Percentiles rank a stretch among this genome's conserved stretches.
phyloP scores from a whole-genome alignment of 768 basidiomycete species.

The Amanita jacksonii region DNA sequence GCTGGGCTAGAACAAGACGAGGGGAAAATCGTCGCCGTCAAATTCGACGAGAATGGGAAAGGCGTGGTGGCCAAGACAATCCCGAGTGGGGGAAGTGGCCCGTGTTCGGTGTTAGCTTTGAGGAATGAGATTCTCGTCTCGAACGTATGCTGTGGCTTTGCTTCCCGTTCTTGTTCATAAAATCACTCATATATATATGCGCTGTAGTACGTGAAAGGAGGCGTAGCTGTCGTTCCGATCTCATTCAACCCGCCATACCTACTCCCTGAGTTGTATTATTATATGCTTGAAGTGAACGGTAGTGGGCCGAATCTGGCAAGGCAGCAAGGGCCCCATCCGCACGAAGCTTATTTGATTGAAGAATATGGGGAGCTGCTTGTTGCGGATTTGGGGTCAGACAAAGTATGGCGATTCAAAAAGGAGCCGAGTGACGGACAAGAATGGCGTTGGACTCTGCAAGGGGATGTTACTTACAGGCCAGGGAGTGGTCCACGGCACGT shows the following conservation, averaged over 20 bases:
- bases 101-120: constrained; percentile 53
- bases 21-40: constrained; percentile 55
- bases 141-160: constrained; percentile 64
- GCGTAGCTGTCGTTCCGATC: constrained; percentile 46
- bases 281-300: constrained; percentile 35
- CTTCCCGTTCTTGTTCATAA: constrained; percentile 1
- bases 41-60: constrained; percentile 42
- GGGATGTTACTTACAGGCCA: constrained; percentile 34
- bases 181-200: neutral
- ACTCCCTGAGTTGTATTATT: constrained; percentile 20
- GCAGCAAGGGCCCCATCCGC: constrained; percentile 69
- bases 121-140: constrained; percentile 53
- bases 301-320: constrained; percentile 56
- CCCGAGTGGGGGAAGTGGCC: constrained; percentile 48
- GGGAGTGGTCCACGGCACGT: constrained; percentile 71
- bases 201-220: constrained; percentile 60
- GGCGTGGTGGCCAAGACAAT: constrained; percentile 40
- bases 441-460: constrained; percentile 45
- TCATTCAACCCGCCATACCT: constrained; percentile 39
- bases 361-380: constrained; percentile 51
- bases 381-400: constrained; percentile 70
- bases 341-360: constrained; percentile 52
- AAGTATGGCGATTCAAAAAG: constrained; percentile 47
- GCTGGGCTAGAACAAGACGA: constrained; percentile 57
- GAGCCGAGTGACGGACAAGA: constrained; percentile 20